A percentile compares a stretch with the other conserved stretches of the same genome.
Evolutionary conservation across 2,329 filamentous ascomycete genomes (phyloP).

Genomic region (Aspergillus sp.): DNA sequence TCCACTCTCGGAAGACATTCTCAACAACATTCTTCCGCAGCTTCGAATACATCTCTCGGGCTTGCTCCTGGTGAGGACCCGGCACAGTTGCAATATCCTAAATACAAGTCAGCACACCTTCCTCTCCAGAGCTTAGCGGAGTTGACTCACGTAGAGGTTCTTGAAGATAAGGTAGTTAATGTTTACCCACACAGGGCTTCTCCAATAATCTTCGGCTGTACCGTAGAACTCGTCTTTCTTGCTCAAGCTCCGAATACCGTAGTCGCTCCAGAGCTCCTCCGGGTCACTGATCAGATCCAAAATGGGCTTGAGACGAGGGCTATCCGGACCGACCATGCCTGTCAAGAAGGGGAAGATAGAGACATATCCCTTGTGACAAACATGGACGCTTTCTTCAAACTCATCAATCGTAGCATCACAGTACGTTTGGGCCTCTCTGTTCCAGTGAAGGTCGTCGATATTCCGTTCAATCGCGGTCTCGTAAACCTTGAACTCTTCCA

Average conservation of each 20-base stretch:
- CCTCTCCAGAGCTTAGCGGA: background rate
- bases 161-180: slow-evolving; percentile 88
- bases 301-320: slow-evolving; percentile 69
- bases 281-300: slow-evolving; percentile 77
- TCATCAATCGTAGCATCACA: slow-evolving; percentile 95
- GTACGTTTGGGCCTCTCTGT: slow-evolving; percentile 72
- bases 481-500: slow-evolving; percentile 66
- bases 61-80: slow-evolving; percentile 67
- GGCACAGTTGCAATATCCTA: slow-evolving; percentile 62
- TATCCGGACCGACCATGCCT: slow-evolving; percentile 71
- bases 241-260: slow-evolving; percentile 87
- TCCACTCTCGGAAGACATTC: slow-evolving; percentile 85
- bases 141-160: slow-evolving; percentile 67
- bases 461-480: slow-evolving; percentile 78
- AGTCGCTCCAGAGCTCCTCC: slow-evolving; percentile 82
- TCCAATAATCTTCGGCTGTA: slow-evolving; percentile 96
- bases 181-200: slow-evolving; percentile 90
- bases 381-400: slow-evolving; percentile 82
- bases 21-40: slow-evolving; percentile 82
- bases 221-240: slow-evolving; percentile 79
- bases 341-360: slow-evolving; percentile 89
- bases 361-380: slow-evolving; percentile 96
- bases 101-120: slow-evolving; percentile 16
- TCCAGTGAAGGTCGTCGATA: slow-evolving; percentile 92
- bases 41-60: slow-evolving; percentile 69